phyloP scores from a whole-genome alignment of 306 rosid species.

The Comarum palustre region DNA sequence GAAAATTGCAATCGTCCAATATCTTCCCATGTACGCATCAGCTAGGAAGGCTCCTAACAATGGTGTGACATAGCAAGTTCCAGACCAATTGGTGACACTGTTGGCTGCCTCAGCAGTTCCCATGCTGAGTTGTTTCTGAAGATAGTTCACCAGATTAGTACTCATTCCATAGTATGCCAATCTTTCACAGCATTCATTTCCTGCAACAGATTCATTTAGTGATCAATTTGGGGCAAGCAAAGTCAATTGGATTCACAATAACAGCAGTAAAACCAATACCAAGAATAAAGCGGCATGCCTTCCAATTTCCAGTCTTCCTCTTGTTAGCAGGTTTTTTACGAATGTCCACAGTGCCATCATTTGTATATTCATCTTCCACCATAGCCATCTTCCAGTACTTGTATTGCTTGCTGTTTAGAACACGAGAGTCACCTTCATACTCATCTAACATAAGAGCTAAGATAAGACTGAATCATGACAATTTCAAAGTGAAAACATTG shows the following conservation, averaged over 20 bases:
- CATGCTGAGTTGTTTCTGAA: constrained; percentile 47
- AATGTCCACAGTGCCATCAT: constrained; percentile 64
- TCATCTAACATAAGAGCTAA: not conserved
- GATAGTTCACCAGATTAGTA: constrained; percentile 86
- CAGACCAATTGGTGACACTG: constrained; percentile 73
- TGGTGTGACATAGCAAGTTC: constrained; percentile 82
- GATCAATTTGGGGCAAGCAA: not conserved
- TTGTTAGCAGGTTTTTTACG: constrained; percentile 58
- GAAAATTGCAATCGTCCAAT: constrained; percentile 84
- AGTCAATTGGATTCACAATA: not conserved
- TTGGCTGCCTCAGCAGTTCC: constrained; percentile 64
- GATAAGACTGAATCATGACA: constrained; percentile 5
- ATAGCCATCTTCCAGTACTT: not conserved
- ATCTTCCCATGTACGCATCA: constrained; percentile 92
- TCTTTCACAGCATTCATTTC: constrained; percentile 81
- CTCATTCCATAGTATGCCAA: constrained; percentile 92
- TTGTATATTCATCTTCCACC: constrained; percentile 47
- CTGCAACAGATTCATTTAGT: constrained; percentile 33
- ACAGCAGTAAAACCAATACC: constrained; percentile 39
- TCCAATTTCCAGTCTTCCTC: constrained; percentile 78
- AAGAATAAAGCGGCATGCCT: constrained; percentile 74
- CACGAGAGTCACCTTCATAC: constrained; percentile 10
- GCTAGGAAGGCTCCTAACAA: constrained; percentile 89
- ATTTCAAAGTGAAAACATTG: constrained; percentile 1
- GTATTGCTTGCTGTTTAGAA: not conserved